Base-by-base conservation (phyloP, 768 basidiomycete genomes). In the Dioszegia hungarica region DNA sequence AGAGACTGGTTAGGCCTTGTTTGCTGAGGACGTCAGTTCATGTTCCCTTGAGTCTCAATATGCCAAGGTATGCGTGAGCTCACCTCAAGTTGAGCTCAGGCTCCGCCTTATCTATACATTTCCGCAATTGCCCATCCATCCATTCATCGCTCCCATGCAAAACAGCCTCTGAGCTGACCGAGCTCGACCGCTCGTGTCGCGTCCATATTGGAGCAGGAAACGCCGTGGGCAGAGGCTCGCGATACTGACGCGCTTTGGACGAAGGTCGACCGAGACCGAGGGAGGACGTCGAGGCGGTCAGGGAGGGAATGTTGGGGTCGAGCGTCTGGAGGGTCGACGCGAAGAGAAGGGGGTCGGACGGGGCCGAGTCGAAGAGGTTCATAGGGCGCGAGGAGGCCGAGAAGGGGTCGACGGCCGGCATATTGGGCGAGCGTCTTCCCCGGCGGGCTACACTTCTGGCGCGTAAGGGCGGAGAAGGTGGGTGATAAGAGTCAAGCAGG, bases 101-200 rank as follows among this genome's bases (percentile, higher is more conserved):
- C 24, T 64, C 49, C 1, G 67, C 65, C 5, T 44, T 46, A 47
- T 74, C 70, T 8, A 71, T 57, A 51, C 67, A 71, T 25, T 54
- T 46, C 9, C 63, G 62, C 8, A 74, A 66, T 40, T 61, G 48
- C 28, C 36, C 57, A 3, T 46, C 50, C 72, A 74, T 67, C 72
- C 72, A 74, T 31, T 71, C 63, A 57, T 74, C 72, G 46, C 63
- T 67, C 20, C 70, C 70, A 1, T 61, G 29, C 34, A 54, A 48
- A n/a, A 38, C 34, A 3, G 24, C 31, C 10, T 51, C 49, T 1
- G 34, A 22, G 11, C 24, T 38, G 34, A 27, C 36, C 17, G 34
- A 51, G 37, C 36, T 38, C 20, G 56, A 47, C 19, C 48, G 47
- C n/a, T 29, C 28, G 29, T 50, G 38, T 20, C 25, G 50, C 25